Evolutionary conservation across 2,329 filamentous ascomycete species (phyloP), one percentile per base, ranked within the genome.

Genomic region (Pseudocercospora vitis): DNA sequence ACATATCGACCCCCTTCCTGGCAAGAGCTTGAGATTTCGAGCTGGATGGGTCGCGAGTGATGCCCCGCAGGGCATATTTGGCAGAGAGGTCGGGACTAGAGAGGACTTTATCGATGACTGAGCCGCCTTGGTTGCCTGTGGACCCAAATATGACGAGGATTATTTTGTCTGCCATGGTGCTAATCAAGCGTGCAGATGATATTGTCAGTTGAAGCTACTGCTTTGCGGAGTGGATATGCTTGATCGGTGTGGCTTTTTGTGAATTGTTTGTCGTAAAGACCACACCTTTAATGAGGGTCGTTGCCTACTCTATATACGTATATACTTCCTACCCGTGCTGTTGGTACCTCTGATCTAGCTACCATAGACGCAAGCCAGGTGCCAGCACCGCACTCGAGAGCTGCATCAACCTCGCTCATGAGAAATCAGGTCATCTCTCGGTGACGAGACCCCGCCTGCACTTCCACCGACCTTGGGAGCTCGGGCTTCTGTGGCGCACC

Each of bases 91-190:
- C 69, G 0, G 77, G 67, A 62, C 73, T 70, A 19, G 64, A 58
- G 8, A 78, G 71, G 14, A 81, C 65, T 32, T 65, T 62, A 26
- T 71, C 66, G 47, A 81, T 76, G 40, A 85, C 74, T 7, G 79
- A 80, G 57, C 79, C 78, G 45, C 83, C 83, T 69, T 86, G 83
- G 54, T 79, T 77, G 53, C 82, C 81, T 14, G 81, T 85, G 37
- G 81, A 78, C 23, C 81, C 81, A 60, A 84, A 79, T 9, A 85
- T 73, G 39, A 77, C 78, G 64, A 84, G 73, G 61, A 80, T 70
- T 60, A 77, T 79, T 21, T 42, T 42, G 37, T 37, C n/a, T n/a
- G n/a, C n/a, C n/a, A n/a, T n/a, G n/a, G n/a, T n/a, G n/a, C n/a
- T n/a, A n/a, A n/a, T n/a, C n/a, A n/a, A n/a, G n/a, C n/a, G n/a